Base-by-base conservation (phyloP, 352 stramenopile genomes). In the Phytophthora pisi region DNA sequence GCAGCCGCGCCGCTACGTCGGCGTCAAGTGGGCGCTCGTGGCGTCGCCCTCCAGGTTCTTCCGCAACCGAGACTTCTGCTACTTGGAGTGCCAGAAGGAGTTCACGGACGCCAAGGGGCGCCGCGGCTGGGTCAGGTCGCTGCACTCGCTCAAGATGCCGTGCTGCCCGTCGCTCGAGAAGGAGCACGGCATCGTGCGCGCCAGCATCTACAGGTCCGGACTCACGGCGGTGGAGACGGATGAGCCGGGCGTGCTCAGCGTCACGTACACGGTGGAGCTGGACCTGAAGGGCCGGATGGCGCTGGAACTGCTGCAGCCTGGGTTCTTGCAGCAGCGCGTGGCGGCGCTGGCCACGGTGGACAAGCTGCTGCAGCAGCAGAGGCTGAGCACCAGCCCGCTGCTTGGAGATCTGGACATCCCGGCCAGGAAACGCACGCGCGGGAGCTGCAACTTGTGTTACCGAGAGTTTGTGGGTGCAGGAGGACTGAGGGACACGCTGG, bases 261-360 rank as follows among this genome's bases (percentile, higher is more conserved):
- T 91, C 46, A 96, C 86, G 51, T 92, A 96, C 68, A 94, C 86
- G 9, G 77, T 96, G 30, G 86, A 96, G 57, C 86, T 96, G 63
- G 87, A 96, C 55, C 71, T 96, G 15, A 96, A 96, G 59, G 86
- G 88, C 40, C 75, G 81, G n/a, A 89, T 92, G 57, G 82, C 84
- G 4, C 70, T 92, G 63, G 67, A 78, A 45, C 65, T 92, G 11
- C 76, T 91, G 62, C 82, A 91, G 51, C 81, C 82, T 7, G 74
- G 67, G 1, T 92, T 94, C 46, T 57, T 94, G 15, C 74, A 81
- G 16, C 80, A 92, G 49, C 83, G 86, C 5, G 87, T 94, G 46
- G 84, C 81, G 13, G 70, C 79, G 9, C 61, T 94, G 4, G 86
- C 82, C 7, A 81, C 82, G 4, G 88, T 96, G 51, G 86, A 96